Evolutionary conservation across 805 yeast species (phyloP).

Genomic region (Pichia gijzeniarum): DNA sequence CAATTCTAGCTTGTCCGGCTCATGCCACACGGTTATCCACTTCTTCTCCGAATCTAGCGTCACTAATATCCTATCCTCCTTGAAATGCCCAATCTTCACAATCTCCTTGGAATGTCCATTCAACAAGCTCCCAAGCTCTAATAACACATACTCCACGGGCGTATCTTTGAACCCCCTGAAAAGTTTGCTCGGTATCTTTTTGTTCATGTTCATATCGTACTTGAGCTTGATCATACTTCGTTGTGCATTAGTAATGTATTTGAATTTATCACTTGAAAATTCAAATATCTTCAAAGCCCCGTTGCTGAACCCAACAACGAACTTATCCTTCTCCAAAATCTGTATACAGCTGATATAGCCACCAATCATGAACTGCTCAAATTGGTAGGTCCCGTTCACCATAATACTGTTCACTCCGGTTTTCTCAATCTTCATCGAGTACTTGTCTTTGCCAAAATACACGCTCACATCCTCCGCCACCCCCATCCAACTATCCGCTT

Average conservation of each 20-base stretch:
- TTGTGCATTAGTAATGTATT: constrained; percentile 38
- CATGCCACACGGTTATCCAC: constrained; percentile 57
- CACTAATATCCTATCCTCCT: constrained; percentile 48
- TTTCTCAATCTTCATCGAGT: constrained; percentile 10
- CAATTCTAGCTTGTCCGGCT: constrained; percentile 27
- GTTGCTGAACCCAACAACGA: constrained; percentile 46
- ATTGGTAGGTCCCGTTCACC: constrained; percentile 35
- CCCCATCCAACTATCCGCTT: constrained; percentile 45
- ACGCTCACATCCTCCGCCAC: constrained; percentile 19
- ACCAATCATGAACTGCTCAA: constrained; percentile 36
- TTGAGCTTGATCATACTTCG: constrained; percentile 14
- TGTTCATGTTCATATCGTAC: constrained; percentile 31
- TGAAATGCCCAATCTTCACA: constrained; percentile 35
- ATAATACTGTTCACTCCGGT: constrained; percentile 15
- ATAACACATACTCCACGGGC: constrained; percentile 45
- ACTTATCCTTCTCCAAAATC: constrained; percentile 34
- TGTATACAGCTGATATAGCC: constrained; percentile 34
- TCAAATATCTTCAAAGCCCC: constrained; percentile 48
- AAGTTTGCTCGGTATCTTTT: constrained; percentile 24
- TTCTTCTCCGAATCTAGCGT: constrained; percentile 50
- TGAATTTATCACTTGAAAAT: constrained; percentile 13
- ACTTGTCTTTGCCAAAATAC: constrained; percentile 3
- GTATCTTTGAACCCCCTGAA: neutral
- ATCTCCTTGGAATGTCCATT: constrained; percentile 49
- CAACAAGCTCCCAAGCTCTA: constrained; percentile 45